Percentiles rank a stretch among this genome's conserved stretches.
phyloP scores from a whole-genome alignment of 1,139 yeast genomes.

The Yamadazyma blattariae region DNA sequence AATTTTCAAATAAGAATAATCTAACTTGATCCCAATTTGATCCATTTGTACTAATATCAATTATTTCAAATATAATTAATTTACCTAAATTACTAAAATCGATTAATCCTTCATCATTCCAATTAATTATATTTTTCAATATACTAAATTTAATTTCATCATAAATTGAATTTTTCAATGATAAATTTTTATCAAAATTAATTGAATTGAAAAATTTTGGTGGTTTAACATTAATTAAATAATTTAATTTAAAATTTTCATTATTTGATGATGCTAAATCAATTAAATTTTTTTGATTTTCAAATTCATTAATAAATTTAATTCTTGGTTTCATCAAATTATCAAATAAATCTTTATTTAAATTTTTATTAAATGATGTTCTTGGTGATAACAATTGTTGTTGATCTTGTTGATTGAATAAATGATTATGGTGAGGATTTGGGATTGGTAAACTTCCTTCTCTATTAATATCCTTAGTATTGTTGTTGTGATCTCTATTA shows the following conservation, averaged over 20 bases:
- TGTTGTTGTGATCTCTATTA: neutral
- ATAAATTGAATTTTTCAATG: constrained; percentile 13
- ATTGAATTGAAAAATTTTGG: constrained; percentile 20
- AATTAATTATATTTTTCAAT: constrained; percentile 12
- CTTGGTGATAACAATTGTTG: constrained; percentile 16
- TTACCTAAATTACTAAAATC: constrained; percentile 16
- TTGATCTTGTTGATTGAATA: constrained; percentile 4
- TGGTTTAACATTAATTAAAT: constrained; percentile 23
- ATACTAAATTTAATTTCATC: constrained; percentile 15
- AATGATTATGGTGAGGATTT: neutral
- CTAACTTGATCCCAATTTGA: constrained; percentile 32
- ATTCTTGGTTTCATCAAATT: constrained; percentile 21
- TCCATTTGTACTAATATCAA: constrained; percentile 39
- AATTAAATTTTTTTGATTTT: constrained; percentile 9
- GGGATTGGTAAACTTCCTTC: neutral
- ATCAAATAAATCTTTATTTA: constrained; percentile 16
- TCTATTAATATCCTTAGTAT: neutral
- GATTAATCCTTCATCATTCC: constrained; percentile 13
- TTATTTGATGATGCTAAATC: constrained; percentile 4
- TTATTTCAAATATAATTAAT: constrained; percentile 38
- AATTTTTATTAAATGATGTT: constrained; percentile 15
- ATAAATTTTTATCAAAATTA: constrained; percentile 14
- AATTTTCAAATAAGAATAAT: constrained; percentile 38
- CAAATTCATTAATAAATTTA: constrained; percentile 14
- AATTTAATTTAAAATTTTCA: constrained; percentile 17